These are phyloP conservation scores for Mucor piriformis DNA, from an alignment of 371 early-diverging fungal genomes.

Conservation along the genomic window DNA sequence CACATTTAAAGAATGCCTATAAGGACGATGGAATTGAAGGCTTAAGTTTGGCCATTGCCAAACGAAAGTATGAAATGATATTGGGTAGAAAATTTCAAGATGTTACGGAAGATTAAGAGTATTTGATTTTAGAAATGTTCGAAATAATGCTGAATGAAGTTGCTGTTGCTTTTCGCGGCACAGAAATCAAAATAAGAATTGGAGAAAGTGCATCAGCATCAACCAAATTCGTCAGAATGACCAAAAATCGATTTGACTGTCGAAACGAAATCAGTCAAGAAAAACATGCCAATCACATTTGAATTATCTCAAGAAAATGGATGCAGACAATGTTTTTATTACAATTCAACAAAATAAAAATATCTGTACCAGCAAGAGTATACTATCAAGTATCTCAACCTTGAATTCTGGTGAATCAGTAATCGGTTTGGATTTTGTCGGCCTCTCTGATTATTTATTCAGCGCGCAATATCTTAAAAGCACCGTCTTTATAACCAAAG, in stretches of 20 bases:
- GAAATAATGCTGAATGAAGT: too few species aligned
- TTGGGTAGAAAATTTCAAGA: too few species aligned
- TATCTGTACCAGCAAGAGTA: slow-evolving; percentile 13
- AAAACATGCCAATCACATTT: slow-evolving; percentile 7
- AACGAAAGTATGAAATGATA: too few species aligned
- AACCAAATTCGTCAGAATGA: slow-evolving; percentile 6
- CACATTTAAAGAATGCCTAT: too few species aligned
- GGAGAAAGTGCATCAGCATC: slow-evolving; percentile 9
- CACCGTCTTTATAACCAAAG: slow-evolving; percentile 3
- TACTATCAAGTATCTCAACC: slow-evolving; percentile 3
- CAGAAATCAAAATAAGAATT: slow-evolving; percentile 9
- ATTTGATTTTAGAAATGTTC: too few species aligned
- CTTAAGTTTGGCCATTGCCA: too few species aligned
- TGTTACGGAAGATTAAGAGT: too few species aligned
- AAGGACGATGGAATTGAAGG: too few species aligned
- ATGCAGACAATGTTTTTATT: slow-evolving; percentile 9
- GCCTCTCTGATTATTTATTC: slow-evolving; percentile 10
- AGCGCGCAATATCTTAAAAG: slow-evolving; percentile 6
- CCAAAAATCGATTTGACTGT: slow-evolving; percentile 5
- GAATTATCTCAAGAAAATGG: slow-evolving; percentile 15
- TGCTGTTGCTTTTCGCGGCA: too few species aligned
- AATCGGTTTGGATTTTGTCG: slow-evolving; percentile 14
- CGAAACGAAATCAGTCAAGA: slow-evolving; percentile 4
- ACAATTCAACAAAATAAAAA: slow-evolving; percentile 9
- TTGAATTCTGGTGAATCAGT: slow-evolving; percentile 7